phyloP scores from a whole-genome alignment of 345 rosid species.

The Geranium brycei region DNA sequence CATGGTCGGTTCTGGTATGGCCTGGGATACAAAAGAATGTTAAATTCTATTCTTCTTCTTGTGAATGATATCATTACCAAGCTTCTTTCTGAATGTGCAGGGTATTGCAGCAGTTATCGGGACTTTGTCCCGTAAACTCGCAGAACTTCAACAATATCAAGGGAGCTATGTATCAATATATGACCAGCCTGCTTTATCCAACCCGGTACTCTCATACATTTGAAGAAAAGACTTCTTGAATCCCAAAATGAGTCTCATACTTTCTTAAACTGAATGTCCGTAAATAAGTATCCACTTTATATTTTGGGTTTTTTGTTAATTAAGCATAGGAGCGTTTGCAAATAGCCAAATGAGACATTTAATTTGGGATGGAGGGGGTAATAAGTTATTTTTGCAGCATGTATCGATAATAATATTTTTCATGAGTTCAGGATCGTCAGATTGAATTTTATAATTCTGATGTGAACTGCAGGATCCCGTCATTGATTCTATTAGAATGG shows the following conservation, averaged over 20 bases:
- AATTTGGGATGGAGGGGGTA: too few species aligned
- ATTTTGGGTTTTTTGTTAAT: too few species aligned
- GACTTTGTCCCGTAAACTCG: constrained; percentile 93
- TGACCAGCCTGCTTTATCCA: constrained; percentile 78
- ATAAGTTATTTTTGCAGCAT: too few species aligned
- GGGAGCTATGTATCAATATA: constrained; percentile 94
- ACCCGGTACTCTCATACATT: constrained; percentile 34
- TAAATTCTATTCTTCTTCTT: too few species aligned
- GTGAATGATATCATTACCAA: background rate
- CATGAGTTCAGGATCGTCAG: background rate
- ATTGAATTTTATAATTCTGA: background rate
- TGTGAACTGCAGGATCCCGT: constrained; percentile 64
- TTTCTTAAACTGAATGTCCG: too few species aligned
- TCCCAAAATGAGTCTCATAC: constrained; percentile 6
- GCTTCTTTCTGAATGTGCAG: constrained; percentile 22
- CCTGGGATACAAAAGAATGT: background rate
- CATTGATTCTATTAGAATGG: constrained; percentile 60
- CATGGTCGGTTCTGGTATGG: background rate
- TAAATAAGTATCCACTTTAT: too few species aligned
- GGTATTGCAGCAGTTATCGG: constrained; percentile 98
- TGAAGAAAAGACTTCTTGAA: constrained; percentile 10
- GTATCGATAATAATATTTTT: too few species aligned
- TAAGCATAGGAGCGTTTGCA: too few species aligned
- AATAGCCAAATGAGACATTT: background rate
- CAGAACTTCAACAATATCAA: constrained; percentile 79